These are phyloP conservation scores for Fusarium tupiense DNA, from an alignment of 2,329 filamentous ascomycete genomes.

Conservation along the genomic window DNA sequence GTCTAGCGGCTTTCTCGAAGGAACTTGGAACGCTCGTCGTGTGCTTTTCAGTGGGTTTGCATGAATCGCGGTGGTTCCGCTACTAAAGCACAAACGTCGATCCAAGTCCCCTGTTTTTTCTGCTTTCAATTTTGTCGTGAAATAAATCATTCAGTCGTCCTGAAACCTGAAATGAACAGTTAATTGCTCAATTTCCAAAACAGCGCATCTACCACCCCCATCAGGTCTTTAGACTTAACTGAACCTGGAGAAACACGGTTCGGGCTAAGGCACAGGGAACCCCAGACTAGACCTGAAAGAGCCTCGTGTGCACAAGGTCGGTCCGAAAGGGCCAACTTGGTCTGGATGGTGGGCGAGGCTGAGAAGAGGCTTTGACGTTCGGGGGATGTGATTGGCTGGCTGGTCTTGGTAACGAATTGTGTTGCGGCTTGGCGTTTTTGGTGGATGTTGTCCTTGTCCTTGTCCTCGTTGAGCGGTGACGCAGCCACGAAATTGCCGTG, in stretches of 20 bases:
- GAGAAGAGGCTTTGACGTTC: conserved; percentile 6
- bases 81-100: conserved; percentile 1
- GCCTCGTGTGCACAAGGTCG: conserved; percentile 28
- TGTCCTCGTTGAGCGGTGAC: not conserved
- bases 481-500: not conserved
- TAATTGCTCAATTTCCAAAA: conserved; percentile 22
- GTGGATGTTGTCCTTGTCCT: not conserved
- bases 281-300: conserved; percentile 35
- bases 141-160: not conserved
- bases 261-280: not conserved
- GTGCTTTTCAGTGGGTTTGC: conserved; percentile 31
- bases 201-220: conserved; percentile 15
- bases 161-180: not conserved
- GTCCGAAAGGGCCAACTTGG: conserved; percentile 42
- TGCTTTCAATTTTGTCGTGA: not conserved
- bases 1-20: conserved; percentile 41
- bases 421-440: not conserved
- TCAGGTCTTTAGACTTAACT: conserved; percentile 10
- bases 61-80: conserved; percentile 24
- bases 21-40: conserved; percentile 26
- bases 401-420: not conserved
- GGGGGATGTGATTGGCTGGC: not conserved
- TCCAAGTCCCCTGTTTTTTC: not conserved
- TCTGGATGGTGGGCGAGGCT: conserved; percentile 32
- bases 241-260: conserved; percentile 41